These are phyloP conservation scores for Apiotrichum akiyoshidainum DNA, from an alignment of 1,284 basidiomycete species.

Conservation along the genomic window DNA sequence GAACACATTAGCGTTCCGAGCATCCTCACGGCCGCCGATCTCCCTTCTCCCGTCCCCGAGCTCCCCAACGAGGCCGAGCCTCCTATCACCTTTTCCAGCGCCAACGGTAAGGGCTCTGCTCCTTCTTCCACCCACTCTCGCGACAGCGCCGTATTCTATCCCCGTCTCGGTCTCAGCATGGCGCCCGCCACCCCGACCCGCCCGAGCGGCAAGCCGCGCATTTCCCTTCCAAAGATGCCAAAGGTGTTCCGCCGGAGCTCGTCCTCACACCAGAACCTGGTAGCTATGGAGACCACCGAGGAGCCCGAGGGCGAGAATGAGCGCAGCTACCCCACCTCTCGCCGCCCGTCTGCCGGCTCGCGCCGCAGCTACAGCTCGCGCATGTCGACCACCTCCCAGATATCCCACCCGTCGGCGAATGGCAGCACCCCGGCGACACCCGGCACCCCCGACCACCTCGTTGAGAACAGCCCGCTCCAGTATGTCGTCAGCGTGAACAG, in stretches of 20 bases:
- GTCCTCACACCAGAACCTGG: neutral
- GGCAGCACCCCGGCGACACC: neutral
- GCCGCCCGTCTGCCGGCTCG: neutral
- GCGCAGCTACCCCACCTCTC: neutral
- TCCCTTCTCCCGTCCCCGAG: slow-evolving; percentile 2
- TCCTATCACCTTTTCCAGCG: too few species aligned
- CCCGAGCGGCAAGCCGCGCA: neutral
- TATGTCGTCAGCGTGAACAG: neutral
- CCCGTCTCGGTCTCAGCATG: neutral
- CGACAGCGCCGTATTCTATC: neutral
- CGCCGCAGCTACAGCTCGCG: neutral
- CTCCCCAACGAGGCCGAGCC: neutral
- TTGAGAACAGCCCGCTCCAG: slow-evolving; percentile 3
- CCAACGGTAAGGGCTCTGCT: neutral
- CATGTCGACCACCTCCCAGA: neutral
- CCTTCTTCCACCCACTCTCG: neutral
- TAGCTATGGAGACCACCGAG: neutral
- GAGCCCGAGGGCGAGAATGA: slow-evolving; percentile 4
- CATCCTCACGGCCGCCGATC: neutral
- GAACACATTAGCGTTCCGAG: neutral
- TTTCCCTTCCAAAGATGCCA: neutral
- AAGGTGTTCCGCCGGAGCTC: neutral
- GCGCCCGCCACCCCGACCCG: neutral
- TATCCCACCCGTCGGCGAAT: neutral
- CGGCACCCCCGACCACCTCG: neutral